Percentiles rank a stretch among this genome's conserved stretches.
These are phyloP conservation scores for Calonectria crousiana DNA, from an alignment of 2,329 filamentous ascomycete species.

Conservation along the genomic window DNA sequence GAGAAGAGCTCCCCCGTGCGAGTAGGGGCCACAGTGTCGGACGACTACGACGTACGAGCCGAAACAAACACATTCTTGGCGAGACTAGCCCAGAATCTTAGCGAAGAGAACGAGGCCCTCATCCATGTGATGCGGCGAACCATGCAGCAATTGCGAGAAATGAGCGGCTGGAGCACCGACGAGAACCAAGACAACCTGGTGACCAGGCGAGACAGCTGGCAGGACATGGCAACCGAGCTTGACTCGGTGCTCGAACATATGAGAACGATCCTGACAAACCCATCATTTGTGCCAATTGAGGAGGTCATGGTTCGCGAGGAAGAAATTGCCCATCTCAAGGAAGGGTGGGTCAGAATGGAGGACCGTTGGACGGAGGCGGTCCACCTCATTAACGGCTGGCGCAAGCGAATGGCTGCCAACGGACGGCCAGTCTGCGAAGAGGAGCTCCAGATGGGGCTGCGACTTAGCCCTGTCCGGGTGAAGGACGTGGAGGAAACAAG, in stretches of 20 bases:
- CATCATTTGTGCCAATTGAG: constrained; percentile 94
- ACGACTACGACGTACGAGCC: constrained; percentile 78
- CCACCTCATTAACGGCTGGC: constrained; percentile 91
- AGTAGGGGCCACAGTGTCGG: constrained; percentile 39
- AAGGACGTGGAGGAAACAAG: constrained; percentile 63
- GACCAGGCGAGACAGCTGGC: constrained; percentile 55
- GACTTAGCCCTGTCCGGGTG: constrained; percentile 70
- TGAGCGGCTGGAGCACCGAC: constrained; percentile 67
- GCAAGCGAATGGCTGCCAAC: constrained; percentile 80
- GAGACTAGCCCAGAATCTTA: constrained; percentile 82
- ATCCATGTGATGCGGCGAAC: constrained; percentile 79
- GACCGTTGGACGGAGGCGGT: constrained; percentile 90
- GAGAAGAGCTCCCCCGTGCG: constrained; percentile 54
- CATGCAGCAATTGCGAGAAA: constrained; percentile 76
- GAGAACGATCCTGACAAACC: constrained; percentile 88
- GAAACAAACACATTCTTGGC: constrained; percentile 95
- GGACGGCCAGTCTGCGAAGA: constrained; percentile 78
- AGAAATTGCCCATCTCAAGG: constrained; percentile 85
- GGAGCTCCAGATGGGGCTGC: constrained; percentile 76
- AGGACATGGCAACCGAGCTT: constrained; percentile 81
- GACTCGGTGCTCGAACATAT: constrained; percentile 84
- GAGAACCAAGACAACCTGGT: constrained; percentile 48
- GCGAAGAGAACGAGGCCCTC: constrained; percentile 91
- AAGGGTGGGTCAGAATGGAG: constrained; percentile 96
- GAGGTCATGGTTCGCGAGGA: constrained; percentile 94